Base-by-base conservation (phyloP, 805 yeast species). In the Priceomyces medius region DNA sequence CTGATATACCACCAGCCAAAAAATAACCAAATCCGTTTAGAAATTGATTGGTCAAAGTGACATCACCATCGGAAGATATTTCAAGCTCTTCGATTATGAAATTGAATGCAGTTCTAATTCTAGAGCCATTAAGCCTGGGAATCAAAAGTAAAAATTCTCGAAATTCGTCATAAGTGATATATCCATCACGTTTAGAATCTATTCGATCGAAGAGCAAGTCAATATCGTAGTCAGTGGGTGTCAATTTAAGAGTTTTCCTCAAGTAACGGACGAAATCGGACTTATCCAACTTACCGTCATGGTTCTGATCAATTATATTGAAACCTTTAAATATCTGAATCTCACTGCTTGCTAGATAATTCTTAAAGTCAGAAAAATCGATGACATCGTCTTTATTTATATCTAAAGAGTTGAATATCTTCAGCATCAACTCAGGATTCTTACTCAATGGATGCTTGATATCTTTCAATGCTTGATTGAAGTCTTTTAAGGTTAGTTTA, bases 1-100 rank as follows among this genome's bases (percentile, higher is more conserved):
- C 99, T 1, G 97, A 86, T 16, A 90, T 62, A 0, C 99, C 99
- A 29, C 99, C 99, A 1, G 97, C 96, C 24, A 90, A 65, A 56
- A 93, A 93, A 63, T 80, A 93, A 1, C 97, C 97, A 46, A 88
- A 75, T 23, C 97, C 96, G 56, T 85, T 81, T 37, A 86, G 64
- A 40, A 86, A 76, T 48, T 88, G 95, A 57, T 80, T 81, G 32
- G 84, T 82, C 27, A 91, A 73, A 0, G 95, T 83, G 46, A 90
- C 88, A 64, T 91, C 98, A 60, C 97, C 97, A 53, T 91, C 98
- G 0, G 95, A 79, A 4, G 91, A 82, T 31, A 89, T 64, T 55
- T 88, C 96, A 40, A 78, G 58, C 48, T 86, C 93, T 51, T 87
- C 95, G 43, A 79, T 81, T 47, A 90, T 83, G 58, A 82, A 87